Evolutionary conservation across 2,329 filamentous ascomycete genomes (phyloP), one percentile per base, ranked within the genome.

Genomic region (Alternaria novae-zelandiae): DNA sequence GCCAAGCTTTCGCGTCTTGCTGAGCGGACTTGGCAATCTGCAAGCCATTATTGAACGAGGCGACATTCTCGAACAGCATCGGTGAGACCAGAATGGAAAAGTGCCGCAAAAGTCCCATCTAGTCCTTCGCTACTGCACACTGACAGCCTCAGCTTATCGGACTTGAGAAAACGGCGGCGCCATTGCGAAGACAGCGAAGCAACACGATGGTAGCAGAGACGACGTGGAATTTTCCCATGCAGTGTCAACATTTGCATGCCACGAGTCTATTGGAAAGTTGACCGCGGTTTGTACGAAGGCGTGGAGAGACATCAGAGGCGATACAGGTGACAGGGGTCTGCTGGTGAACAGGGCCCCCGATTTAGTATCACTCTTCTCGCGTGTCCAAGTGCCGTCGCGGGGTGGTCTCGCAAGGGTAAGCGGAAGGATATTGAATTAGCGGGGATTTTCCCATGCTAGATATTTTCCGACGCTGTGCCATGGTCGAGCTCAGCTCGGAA

Each of bases 1-100:
- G 54, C 61, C 45, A 60, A 60, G 61, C 60, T 54, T 51, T 32
- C 13, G 13, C 11, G 43, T 54, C 21, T 10, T 41, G 30, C 12
- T 51, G 46, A 45, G 50, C 43, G 25, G 60, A 30, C 58, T 61
- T 61, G 54, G 58, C 62, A 44, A 50, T 41, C 62, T 64, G 62
- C 62, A 64, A 58, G 54, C 30, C 53, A 54, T 45, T 51, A 63
- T 63, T 55, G 61, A 20, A 51, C 43, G 50, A 32, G 49, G 23
- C 32, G 30, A 32, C n/a, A 30, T 28, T 13, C 17, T 55, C n/a
- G 23, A 30, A 32, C 32, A 26, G 13, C 50, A 32, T 21, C 21
- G 49, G 43, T n/a, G 41, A 43, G 25, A 23, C 23, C 12, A 36
- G 17, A 20, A 17, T 17, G 26, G 36, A 41, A 11, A 26, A 58